Evolutionary conservation across 495 filamentous ascomycete genomes (phyloP), one percentile per base, ranked within the genome.

Genomic region (Penicillium maclennaniae): DNA sequence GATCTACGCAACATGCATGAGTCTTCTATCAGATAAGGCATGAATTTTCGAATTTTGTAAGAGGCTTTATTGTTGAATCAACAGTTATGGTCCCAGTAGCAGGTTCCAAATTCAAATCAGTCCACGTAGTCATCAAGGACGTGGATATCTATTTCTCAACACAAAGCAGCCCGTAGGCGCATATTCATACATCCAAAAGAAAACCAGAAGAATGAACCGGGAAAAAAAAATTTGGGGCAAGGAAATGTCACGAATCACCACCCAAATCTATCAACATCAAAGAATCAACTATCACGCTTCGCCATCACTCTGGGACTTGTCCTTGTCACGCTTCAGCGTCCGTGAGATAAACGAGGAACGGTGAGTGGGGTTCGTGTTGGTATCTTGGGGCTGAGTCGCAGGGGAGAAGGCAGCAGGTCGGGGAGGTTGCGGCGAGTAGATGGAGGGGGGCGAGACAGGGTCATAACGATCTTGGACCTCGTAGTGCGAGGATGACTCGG

Each of bases 401-500:
- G 31, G 25, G 23, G 47, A 19, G 19, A 34, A 34, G 14, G 38
- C 16, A 19, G 38, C 17, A 20, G 48, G 40, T 19, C 34, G 41
- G 20, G 43, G 40, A 8, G 28, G 38, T n/a, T 40, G 38, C 0
- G 55, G 58, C 19, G 59, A 58, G 49, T 66, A 64, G 43, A 50
- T 42, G 0, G 63, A 56, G 2, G 58, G 58, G 15, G 63, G 58
- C 6, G 63, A 67, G 26, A 62, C 51, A 6, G 63, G 58, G 26
- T 67, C 63, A 23, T 64, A 64, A 12, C 53, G 61, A 1, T 61
- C 55, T 9, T 51, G 31, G 12, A 53, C 38, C 7, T 63, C 54
- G 47, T 59, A 57, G 2, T 60, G 54, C 23, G 50, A 46, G 1
- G 59, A 41, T 1, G 54, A 53, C n/a, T 34, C 31, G 10, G 5